phyloP scores from a whole-genome alignment of 2,329 filamentous ascomycete genomes.

The Knoxdaviesia capensis region DNA sequence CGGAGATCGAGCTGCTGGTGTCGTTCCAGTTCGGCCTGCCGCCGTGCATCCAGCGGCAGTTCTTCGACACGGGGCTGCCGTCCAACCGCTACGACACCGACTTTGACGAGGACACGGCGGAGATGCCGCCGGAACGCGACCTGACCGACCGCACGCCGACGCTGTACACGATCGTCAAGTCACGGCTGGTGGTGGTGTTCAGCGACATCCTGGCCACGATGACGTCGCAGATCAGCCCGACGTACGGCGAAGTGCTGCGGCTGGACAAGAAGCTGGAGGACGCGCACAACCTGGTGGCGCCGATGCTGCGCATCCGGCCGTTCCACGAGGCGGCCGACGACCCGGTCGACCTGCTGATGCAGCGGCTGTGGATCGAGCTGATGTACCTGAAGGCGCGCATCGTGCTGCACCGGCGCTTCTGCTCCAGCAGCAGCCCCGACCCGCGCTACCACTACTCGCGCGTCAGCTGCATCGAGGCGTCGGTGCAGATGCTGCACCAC shows the following conservation, averaged over 20 bases:
- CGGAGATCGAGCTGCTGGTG: conserved; percentile 31
- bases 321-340: conserved; percentile 23
- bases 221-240: conserved; percentile 6
- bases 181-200: conserved; percentile 9
- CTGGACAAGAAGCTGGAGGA: conserved; percentile 26
- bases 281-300: conserved; percentile 17
- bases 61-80: conserved; percentile 24
- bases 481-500: conserved; percentile 19
- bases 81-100: conserved; percentile 27
- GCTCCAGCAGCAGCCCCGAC: conserved; percentile 13
- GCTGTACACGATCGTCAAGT: conserved; percentile 17
- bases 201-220: conserved; percentile 8
- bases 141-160: conserved; percentile 21
- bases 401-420: conserved; percentile 22
- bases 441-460: conserved; percentile 17
- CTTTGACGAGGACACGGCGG: conserved; percentile 24
- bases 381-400: conserved; percentile 27
- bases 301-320: conserved; percentile 18
- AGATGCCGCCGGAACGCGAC: conserved; percentile 21
- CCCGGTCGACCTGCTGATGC: conserved; percentile 23
- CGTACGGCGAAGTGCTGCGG: conserved; percentile 14
- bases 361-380: conserved; percentile 25
- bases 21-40: conserved; percentile 33
- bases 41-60: conserved; percentile 23
- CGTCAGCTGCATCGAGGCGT: conserved; percentile 21